phyloP scores from a whole-genome alignment of 1,284 basidiomycete genomes.

The Rhodotorula sp. region DNA sequence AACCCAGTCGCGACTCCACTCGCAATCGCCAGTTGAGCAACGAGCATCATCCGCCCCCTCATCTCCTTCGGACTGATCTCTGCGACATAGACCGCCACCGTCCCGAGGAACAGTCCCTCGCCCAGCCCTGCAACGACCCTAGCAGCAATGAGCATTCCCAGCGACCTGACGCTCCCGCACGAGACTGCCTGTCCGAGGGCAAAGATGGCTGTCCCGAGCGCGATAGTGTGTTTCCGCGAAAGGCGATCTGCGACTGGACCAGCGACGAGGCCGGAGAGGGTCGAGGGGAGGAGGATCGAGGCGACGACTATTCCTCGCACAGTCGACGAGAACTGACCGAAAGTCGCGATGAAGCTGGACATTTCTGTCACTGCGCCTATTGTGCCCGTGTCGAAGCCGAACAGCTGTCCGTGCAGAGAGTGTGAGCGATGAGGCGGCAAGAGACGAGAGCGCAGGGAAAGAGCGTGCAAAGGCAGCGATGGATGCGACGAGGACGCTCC shows the following conservation, averaged over 20 bases:
- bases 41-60: conserved; percentile 11
- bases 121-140: conserved; percentile 54
- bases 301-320: conserved; percentile 12
- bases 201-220: conserved; percentile 53
- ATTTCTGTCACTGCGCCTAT: conserved; percentile 9
- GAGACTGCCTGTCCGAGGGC: conserved; percentile 49
- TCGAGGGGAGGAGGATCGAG: conserved; percentile 53
- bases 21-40: conserved; percentile 16
- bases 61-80: conserved; percentile 10
- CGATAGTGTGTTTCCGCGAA: conserved; percentile 56
- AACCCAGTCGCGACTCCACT: conserved; percentile 52
- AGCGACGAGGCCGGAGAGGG: conserved; percentile 54
- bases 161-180: conserved; percentile 35
- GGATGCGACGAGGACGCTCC: not conserved
- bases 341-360: not conserved
- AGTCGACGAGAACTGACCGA: not conserved
- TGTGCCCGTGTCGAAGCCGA: conserved; percentile 19
- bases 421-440: not conserved
- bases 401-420: not conserved
- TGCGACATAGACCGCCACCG: conserved; percentile 2
- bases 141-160: conserved; percentile 54
- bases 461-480: not conserved
- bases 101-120: conserved; percentile 21
- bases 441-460: not conserved
- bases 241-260: conserved; percentile 56